Conservation (phyloP, 192 early-diverging fungal species). For the Podila verticillata region DNA sequence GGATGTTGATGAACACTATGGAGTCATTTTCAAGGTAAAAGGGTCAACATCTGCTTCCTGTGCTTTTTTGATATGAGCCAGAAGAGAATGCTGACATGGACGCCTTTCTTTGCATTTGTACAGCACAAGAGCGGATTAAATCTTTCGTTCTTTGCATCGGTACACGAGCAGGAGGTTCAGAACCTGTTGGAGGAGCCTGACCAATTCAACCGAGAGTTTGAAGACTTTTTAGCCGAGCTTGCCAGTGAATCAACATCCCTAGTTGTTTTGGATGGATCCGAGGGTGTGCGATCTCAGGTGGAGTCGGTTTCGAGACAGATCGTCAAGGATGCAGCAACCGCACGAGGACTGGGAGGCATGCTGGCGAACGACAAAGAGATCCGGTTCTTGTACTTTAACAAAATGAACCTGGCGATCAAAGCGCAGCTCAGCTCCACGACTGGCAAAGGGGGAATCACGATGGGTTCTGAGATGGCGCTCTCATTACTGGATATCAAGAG, state of each 20-base stretch:
- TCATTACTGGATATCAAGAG: slow-evolving; percentile 61
- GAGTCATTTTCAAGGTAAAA: slow-evolving; percentile 33
- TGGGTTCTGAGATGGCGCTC: slow-evolving; percentile 59
- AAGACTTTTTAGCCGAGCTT: slow-evolving; percentile 20
- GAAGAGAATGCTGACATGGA: neutral
- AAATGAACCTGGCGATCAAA: slow-evolving; percentile 63
- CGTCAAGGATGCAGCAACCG: slow-evolving; percentile 26
- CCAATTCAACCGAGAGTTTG: slow-evolving; percentile 31
- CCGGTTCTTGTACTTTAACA: slow-evolving; percentile 59
- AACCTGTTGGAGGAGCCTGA: slow-evolving; percentile 32
- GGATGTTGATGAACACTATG: slow-evolving; percentile 37
- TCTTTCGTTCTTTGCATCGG: slow-evolving; percentile 32
- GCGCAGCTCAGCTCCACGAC: slow-evolving; percentile 39
- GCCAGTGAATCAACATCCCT: slow-evolving; percentile 16
- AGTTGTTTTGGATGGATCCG: neutral
- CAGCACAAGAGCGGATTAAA: slow-evolving; percentile 47
- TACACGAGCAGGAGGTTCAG: slow-evolving; percentile 7
- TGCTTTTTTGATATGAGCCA: neutral
- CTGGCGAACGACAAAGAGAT: slow-evolving; percentile 52
- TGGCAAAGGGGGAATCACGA: slow-evolving; percentile 44
- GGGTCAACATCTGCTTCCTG: neutral
- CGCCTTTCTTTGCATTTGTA: neutral
- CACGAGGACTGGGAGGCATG: slow-evolving; percentile 26
- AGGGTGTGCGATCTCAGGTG: slow-evolving; percentile 9
- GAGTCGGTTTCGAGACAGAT: slow-evolving; percentile 34